These are phyloP conservation scores for Boletus coccyginus DNA, from an alignment of 768 basidiomycete genomes.

Conservation along the genomic window DNA sequence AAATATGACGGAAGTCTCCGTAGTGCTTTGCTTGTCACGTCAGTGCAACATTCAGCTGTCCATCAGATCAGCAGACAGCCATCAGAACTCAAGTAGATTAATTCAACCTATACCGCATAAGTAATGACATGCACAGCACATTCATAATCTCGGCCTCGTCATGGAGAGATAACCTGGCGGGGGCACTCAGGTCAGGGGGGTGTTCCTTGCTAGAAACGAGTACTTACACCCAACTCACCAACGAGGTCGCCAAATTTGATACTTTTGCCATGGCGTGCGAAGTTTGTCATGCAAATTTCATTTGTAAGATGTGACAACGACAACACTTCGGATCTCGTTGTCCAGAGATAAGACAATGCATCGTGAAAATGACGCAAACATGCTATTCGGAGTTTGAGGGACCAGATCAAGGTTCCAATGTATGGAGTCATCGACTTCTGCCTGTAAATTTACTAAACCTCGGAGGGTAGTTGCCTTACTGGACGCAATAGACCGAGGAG, in stretches of 20 bases:
- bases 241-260: constrained; percentile 14
- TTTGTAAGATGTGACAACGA: constrained; percentile 4
- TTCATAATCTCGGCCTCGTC: not conserved
- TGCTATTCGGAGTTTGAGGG: constrained; percentile 22
- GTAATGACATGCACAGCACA: not conserved
- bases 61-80: constrained; percentile 6
- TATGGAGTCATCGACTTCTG: constrained; percentile 1
- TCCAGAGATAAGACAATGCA: constrained; percentile 10
- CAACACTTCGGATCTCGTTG: constrained; percentile 6
- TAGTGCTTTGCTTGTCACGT: constrained; percentile 4
- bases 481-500: constrained; percentile 24
- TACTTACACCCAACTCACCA: not conserved
- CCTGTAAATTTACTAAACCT: constrained; percentile 5
- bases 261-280: constrained; percentile 3
- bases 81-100: not conserved
- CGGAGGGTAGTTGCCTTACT: constrained; percentile 15
- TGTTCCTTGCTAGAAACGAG: constrained; percentile 3
- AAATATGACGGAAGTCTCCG: constrained; percentile 6
- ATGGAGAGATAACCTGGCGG: constrained; percentile 5
- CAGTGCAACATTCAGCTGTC: constrained; percentile 5
- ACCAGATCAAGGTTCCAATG: constrained; percentile 8
- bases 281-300: constrained; percentile 14
- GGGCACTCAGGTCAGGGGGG: constrained; percentile 1
- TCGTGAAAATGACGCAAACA: constrained; percentile 1
- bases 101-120: not conserved